Evolutionary conservation across 2,329 filamentous ascomycete species (phyloP), one percentile per base, ranked within the genome.

Genomic region (Colletotrichum sidae): DNA sequence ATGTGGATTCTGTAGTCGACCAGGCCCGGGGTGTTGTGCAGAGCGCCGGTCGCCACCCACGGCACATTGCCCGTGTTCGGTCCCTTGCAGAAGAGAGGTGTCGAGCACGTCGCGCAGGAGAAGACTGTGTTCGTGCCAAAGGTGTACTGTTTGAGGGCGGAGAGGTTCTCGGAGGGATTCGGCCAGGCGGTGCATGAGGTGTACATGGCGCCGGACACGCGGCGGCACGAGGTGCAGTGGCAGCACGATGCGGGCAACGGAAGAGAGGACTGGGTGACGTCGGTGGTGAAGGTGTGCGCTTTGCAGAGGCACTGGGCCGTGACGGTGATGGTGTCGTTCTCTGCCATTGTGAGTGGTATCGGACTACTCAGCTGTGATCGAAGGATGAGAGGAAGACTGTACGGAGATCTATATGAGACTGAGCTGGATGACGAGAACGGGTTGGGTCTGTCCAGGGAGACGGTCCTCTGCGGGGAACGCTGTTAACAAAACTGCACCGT

Each of bases 161-260:
- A 75, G 7, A 60, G 50, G 45, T 75, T 71, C 17, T 71, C 67
- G 7, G 65, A 65, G 15, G 50, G 17, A 49, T 72, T 69, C 4
- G 76, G 78, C 82, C 82, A 84, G 2, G 59, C 38, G 1, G 72
- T 56, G n/a, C 72, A 71, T 25, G 70, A 72, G 17, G 72, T 75
- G 72, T 82, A 81, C 25, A 84, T 71, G 6, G 71, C 77, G 25
- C 84, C 83, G 0, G 79, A 81, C 3, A 74, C 41, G 59, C 80
- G 82, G 2, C 83, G 79, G 69, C 84, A 86, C 3, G 83, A 84
- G 15, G 72, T 73, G 74, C 84, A 86, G 73, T 86, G 83, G 69
- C 84, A 86, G 60, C 73, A 75, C 6, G 71, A 71, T 0, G 75
- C 80, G 45, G 72, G 62, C 0, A 86, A 73, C 8, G 83, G 83